Evolutionary conservation across 495 filamentous ascomycete genomes (phyloP).

Genomic region (Cenococcum geophilum): DNA sequence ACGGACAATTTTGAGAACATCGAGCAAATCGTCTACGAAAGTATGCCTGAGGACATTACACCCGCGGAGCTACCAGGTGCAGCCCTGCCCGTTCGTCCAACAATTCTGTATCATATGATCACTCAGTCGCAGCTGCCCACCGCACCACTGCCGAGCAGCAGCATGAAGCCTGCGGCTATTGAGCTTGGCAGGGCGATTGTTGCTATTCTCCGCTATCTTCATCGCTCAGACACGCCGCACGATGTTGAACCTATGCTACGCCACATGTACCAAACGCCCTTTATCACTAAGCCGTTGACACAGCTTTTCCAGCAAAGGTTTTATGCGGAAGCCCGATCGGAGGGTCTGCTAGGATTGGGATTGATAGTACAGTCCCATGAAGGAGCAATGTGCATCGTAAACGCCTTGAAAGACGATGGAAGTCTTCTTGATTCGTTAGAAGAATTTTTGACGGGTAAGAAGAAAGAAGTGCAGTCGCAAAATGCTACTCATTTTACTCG

Average conservation of each 20-base stretch:
- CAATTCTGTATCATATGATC: conserved; percentile 21
- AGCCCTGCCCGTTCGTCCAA: conserved; percentile 4
- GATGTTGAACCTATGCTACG: conserved; percentile 6
- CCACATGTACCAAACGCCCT: conserved; percentile 18
- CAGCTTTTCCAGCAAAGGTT: conserved; percentile 26
- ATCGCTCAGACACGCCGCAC: conserved; percentile 6
- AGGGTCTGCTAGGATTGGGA: conserved; percentile 27
- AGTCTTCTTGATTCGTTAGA: conserved; percentile 18
- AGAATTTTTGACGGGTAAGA: conserved; percentile 8
- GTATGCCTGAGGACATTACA: conserved; percentile 9
- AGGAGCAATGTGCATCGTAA: conserved; percentile 18
- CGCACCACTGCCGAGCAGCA: conserved; percentile 24
- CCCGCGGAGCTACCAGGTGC: conserved; percentile 8
- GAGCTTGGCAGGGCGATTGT: conserved; percentile 24
- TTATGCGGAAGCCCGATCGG: conserved; percentile 26
- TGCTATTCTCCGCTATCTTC: conserved; percentile 20
- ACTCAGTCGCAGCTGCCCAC: conserved; percentile 19
- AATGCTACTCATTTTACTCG: conserved; percentile 1
- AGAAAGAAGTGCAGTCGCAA: not conserved
- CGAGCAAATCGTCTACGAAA: conserved; percentile 15
- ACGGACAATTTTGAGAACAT: conserved; percentile 18
- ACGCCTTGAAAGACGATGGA: conserved; percentile 17
- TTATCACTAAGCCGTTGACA: conserved; percentile 21
- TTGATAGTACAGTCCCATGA: conserved; percentile 21
- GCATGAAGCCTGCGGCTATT: conserved; percentile 26